Base-by-base conservation (phyloP, 257 asterid species). In the Pogostemon cablin region DNA sequence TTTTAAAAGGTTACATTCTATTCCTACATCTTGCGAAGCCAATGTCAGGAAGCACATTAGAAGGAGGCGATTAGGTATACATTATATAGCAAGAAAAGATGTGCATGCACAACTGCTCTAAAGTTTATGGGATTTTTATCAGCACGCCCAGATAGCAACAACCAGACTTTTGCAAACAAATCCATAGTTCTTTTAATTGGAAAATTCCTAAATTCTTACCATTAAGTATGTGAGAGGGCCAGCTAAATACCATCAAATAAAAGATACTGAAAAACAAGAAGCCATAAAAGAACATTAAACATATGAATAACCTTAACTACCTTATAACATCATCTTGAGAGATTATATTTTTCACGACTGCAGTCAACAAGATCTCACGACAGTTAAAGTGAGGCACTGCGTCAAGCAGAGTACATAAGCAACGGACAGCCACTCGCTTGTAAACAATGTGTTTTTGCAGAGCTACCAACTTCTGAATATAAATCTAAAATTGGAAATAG, bases 371-470 rank as follows among this genome's bases (percentile, higher is more conserved):
- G 78, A 75, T 86, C 42, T 95, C 93, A 20, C 89, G 89, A 65
- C 77, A 91, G 79, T 95, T 95, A 78, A 95, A 95, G 81, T 95
- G 99, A 47, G 99, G 99, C 56, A 85, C 96, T 12, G 98, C 93
- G 62, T 82, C 93, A 69, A 91, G 91, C 74, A 93, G 74, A 66
- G 86, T 83, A 77, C 99, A 89, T 74, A 95, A 75, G 81, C 99
- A 95, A 46, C 95, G 95, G 68, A 86, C 77, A 62, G 98, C 91
- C 40, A 86, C 97, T 68, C 87, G 86, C 70, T 76, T 83, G 72
- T 83, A 89, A 57, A 77, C 84, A 69, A 83, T 52, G 72, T 89
- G 85, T 59, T 85, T 64, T 74, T 89, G 98, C 65, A 91, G 50
- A 9, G 95, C 82, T 46, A 91, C 80, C 84, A 95, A 81, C 82